These are phyloP conservation scores for Aspergillus hiratsukae DNA, from an alignment of 2,329 filamentous ascomycete genomes.

Conservation along the genomic window DNA sequence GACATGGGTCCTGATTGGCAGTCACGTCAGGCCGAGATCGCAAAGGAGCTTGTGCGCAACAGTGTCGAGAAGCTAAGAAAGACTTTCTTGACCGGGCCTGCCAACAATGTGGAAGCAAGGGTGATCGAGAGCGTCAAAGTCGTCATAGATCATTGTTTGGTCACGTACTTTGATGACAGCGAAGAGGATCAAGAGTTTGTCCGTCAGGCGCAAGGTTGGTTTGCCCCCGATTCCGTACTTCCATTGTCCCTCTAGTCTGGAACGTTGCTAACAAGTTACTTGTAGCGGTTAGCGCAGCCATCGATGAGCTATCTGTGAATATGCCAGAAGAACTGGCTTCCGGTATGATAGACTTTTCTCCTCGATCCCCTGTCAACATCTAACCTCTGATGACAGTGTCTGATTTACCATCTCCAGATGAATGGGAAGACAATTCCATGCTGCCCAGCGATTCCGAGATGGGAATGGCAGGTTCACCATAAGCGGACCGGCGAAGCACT, in stretches of 20 bases:
- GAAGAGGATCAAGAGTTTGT: conserved; percentile 34
- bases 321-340: conserved; percentile 37
- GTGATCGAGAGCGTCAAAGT: conserved; percentile 33
- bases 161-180: conserved; percentile 32
- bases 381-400: conserved; percentile 30
- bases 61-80: conserved; percentile 32
- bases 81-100: conserved; percentile 24
- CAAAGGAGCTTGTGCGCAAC: conserved; percentile 27
- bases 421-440: conserved; percentile 40
- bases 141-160: conserved; percentile 37
- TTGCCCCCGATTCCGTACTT: neutral
- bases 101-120: conserved; percentile 30
- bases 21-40: conserved; percentile 24
- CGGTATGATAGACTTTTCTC: conserved; percentile 27
- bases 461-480: conserved; percentile 35
- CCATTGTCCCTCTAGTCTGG: conserved; percentile 1
- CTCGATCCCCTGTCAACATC: conserved; percentile 15
- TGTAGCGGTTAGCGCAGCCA: conserved; percentile 27
- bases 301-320: conserved; percentile 35
- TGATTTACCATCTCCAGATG: conserved; percentile 38
- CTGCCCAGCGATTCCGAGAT: conserved; percentile 40
- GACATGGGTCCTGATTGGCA: conserved; percentile 25
- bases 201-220: conserved; percentile 33
- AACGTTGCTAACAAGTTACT: neutral
- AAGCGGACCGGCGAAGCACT: conserved; percentile 4